These are phyloP conservation scores for Annulohypoxylon maeteangense DNA, from an alignment of 495 filamentous ascomycete species.

Conservation along the genomic window DNA sequence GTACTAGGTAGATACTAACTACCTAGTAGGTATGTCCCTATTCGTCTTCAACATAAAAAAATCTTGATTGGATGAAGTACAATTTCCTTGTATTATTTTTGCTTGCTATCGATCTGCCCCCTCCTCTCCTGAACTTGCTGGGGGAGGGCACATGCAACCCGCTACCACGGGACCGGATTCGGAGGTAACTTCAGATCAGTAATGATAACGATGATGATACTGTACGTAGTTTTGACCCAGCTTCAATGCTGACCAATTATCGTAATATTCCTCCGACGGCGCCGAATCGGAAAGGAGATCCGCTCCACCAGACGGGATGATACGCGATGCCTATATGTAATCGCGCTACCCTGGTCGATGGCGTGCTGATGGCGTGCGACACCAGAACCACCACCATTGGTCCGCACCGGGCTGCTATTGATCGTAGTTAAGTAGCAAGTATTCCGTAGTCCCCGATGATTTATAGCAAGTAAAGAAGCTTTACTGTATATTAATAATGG, in stretches of 20 bases:
- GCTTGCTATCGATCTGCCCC: not conserved
- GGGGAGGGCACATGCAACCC: not conserved
- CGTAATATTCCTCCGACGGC: not conserved
- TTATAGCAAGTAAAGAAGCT: constrained; percentile 1
- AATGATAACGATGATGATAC: not conserved
- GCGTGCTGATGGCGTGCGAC: constrained; percentile 46
- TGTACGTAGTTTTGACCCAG: not conserved
- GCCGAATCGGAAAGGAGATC: constrained; percentile 35
- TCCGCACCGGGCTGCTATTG: constrained; percentile 10
- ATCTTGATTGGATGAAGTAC: too few relatives aligned
- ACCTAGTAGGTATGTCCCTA: too few relatives aligned
- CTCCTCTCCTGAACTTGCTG: not conserved
- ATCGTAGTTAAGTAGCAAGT: constrained; percentile 7
- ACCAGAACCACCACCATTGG: constrained; percentile 33
- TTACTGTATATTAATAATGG: constrained; percentile 13
- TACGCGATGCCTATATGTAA: constrained; percentile 32
- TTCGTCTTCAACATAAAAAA: too few relatives aligned
- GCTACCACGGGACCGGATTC: constrained; percentile 31
- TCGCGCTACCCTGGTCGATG: constrained; percentile 38
- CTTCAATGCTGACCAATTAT: constrained; percentile 10
- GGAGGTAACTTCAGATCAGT: constrained; percentile 31
- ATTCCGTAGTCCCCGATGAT: constrained; percentile 11
- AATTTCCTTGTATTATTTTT: not conserved
- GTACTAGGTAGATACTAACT: too few relatives aligned
- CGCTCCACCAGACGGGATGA: constrained; percentile 29